These are phyloP conservation scores for Pythium sp. DNA, from an alignment of 352 stramenopile genomes.

Conservation along the genomic window DNA sequence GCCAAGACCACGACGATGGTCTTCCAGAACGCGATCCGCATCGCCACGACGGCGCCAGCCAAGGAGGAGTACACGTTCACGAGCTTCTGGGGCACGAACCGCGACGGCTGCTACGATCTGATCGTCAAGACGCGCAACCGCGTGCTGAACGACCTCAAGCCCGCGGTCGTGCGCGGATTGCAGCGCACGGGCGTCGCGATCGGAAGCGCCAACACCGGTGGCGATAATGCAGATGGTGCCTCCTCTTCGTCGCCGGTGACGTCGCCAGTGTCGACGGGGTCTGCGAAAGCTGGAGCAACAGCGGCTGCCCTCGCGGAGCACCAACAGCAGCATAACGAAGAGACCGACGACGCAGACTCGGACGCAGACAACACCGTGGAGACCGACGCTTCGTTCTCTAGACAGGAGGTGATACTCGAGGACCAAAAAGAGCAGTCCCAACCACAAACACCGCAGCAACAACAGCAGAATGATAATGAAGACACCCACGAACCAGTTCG, in stretches of 20 bases:
- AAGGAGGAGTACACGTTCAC: slow-evolving; percentile 85
- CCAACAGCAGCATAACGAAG: slow-evolving; percentile 2
- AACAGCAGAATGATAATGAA: slow-evolving; percentile 1
- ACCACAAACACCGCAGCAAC: neutral
- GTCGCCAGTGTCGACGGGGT: neutral
- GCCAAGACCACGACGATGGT: slow-evolving; percentile 82
- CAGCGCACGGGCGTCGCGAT: slow-evolving; percentile 1
- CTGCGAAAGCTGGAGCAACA: neutral
- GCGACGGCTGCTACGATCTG: slow-evolving; percentile 77
- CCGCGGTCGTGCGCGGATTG: neutral
- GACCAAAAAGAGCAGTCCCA: neutral
- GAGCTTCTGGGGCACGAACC: slow-evolving; percentile 83
- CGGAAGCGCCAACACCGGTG: neutral
- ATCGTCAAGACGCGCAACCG: slow-evolving; percentile 61
- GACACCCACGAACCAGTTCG: slow-evolving; percentile 15
- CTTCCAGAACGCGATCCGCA: slow-evolving; percentile 75
- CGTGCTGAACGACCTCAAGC: slow-evolving; percentile 26
- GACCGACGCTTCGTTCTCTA: neutral
- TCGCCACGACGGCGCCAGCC: slow-evolving; percentile 44
- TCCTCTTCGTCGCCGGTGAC: neutral
- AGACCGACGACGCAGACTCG: slow-evolving; percentile 9
- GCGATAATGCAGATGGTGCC: neutral
- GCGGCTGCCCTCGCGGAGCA: neutral
- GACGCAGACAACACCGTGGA: slow-evolving; percentile 8
- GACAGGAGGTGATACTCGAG: neutral